phyloP scores from a whole-genome alignment of 1,284 basidiomycete genomes.

The Apiotrichum gracile region DNA sequence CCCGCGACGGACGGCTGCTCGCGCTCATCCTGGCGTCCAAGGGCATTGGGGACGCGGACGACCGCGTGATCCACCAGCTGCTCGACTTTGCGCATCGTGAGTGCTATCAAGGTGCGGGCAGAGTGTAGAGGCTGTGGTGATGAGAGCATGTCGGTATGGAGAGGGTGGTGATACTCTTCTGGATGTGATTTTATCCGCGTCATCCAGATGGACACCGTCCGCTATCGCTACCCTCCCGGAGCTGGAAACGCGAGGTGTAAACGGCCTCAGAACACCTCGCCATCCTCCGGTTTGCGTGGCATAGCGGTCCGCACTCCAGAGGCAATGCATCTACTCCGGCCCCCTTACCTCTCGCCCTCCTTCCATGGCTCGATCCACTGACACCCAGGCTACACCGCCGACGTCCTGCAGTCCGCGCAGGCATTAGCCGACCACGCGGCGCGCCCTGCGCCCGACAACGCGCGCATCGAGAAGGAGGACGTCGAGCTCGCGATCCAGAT shows the following conservation, averaged over 20 bases:
- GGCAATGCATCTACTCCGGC: not conserved
- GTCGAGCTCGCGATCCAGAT: slow-evolving; percentile 85
- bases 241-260: no score
- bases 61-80: slow-evolving; percentile 86
- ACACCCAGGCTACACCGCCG: slow-evolving; percentile 67
- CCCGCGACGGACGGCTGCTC: slow-evolving; percentile 84
- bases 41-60: slow-evolving; percentile 91
- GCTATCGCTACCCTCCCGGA: no score
- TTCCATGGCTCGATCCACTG: not conserved
- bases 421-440: slow-evolving; percentile 92
- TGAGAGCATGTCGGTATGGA: no score
- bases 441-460: slow-evolving; percentile 49
- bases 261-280: no score
- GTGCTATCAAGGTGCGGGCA: no score
- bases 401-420: slow-evolving; percentile 82
- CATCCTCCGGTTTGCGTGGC: no score
- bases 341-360: not conserved
- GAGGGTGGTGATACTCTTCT: no score
- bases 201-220: no score
- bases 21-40: slow-evolving; percentile 87
- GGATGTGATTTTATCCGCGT: no score
- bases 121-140: no score
- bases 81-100: slow-evolving; percentile 86
- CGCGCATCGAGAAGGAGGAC: slow-evolving; percentile 84
- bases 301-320: no score